These are phyloP conservation scores for Ricinus communis DNA, from an alignment of 345 rosid genomes.

Conservation along the genomic window DNA sequence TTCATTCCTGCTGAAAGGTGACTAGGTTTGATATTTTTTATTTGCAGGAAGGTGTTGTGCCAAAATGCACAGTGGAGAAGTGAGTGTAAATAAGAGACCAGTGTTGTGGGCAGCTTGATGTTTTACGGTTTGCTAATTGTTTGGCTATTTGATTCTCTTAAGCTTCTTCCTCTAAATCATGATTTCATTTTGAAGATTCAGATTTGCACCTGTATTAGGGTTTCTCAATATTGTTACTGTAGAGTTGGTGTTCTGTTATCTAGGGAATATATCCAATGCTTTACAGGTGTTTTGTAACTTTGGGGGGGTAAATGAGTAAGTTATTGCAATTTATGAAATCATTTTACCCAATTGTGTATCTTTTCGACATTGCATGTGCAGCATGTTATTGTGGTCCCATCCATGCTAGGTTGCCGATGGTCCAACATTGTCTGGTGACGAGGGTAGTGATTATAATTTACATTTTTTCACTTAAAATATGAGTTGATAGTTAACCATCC, in stretches of 20 bases:
- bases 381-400: conserved; percentile 12
- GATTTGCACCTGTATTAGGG: conserved; percentile 7
- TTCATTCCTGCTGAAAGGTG: background rate
- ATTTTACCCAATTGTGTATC: background rate
- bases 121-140: background rate
- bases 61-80: conserved; percentile 9
- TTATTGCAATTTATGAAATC: background rate
- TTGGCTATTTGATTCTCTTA: conserved; percentile 9
- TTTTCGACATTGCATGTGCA: conserved; percentile 14
- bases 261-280: conserved; percentile 6
- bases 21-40: conserved; percentile 1
- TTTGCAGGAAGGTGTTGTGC: conserved; percentile 14
- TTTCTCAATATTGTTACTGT: background rate
- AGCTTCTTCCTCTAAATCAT: background rate
- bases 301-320: background rate
- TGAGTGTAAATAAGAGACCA: conserved; percentile 16
- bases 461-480: background rate
- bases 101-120: background rate
- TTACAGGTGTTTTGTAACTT: conserved; percentile 4
- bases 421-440: background rate
- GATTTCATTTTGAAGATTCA: background rate
- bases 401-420: background rate
- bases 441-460: background rate
- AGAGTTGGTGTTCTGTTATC: background rate
- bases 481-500: background rate